Evolutionary conservation across 805 yeast species (phyloP), one percentile per base, ranked within the genome.

Genomic region (Monosporozyma yasuniensis): DNA sequence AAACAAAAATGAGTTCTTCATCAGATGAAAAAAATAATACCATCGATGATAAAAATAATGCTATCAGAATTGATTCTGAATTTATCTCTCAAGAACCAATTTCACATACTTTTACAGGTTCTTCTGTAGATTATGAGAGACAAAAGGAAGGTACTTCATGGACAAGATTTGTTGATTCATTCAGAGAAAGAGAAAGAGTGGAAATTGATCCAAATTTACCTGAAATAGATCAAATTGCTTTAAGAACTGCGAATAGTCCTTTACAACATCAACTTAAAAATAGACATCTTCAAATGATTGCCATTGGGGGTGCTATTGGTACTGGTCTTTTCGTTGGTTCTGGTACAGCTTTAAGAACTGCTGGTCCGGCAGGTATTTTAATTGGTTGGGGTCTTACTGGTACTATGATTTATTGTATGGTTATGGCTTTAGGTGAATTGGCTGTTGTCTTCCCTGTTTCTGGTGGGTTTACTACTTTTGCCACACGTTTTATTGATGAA

Each of bases 241-340:
- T 70, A 34, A 56, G 64, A 27, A 66, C 67, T 2, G 80, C 84
- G 23, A 70, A 72, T 51, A 70, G 86, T 4, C 89, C 86, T 2
- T 69, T 84, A 52, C 69, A 76, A 44, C 73, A 78, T 55, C 70
- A 75, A 12, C 65, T 80, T 60, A 79, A 78, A 56, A 65, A 69
- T 42, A 75, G 84, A 69, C 78, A 66, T 66, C 71, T 69, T 22
- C 84, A 79, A 63, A 77, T 81, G 81, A 78, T 81, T 53, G 83
- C 87, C 23, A 74, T 83, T 48, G 88, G 86, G 54, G 86, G 87
- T 57, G 75, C 82, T 52, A 80, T 83, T 54, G 88, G 89, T 64
- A 81, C 87, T 22, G 95, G 93, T 64, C 70, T 85, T 50, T 79
- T 85, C 55, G 83, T 85, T 46, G 87, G 87, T 60, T 76, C 86